Base-by-base conservation (phyloP, 1,284 basidiomycete genomes). In the Hypsizygus ulmarius region DNA sequence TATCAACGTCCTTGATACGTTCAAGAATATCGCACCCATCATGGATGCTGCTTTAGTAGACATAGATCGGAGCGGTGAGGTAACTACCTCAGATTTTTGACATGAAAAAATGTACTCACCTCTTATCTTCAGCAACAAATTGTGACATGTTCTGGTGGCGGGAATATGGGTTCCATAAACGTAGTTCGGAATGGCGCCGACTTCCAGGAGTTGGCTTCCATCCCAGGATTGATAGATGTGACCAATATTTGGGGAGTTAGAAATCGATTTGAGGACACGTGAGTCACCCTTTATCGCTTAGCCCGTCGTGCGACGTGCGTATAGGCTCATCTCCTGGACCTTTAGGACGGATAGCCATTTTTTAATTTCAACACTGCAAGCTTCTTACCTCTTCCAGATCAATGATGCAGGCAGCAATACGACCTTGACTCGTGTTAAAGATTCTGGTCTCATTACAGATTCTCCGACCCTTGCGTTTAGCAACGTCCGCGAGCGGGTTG, bases 71-170 rank as follows among this genome's bases (percentile, higher is more conserved):
- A 87, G 81, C 49, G 85, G 85, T 7, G 83, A 90, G 67, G 90
- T 90, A 58, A 58, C 79, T 63, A 3, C 29, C 32, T 29, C n/a
- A 28, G 10, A 11, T 37, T 38, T 21, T 12, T 30, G 7, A 35
- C n/a, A 48, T 27, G 40, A 15, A 34, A 50, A 7, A 41, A 50
- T 10, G 37, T 36, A 43, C 25, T 39, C 41, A 46, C 33, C 41
- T 18, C 25, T 11, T 29, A n/a, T 6, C 39, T 54, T 6, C 34
- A 90, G 84, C 79, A 79, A 10, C 84, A 94, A 62, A 79, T 97
- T 39, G 81, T 98, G 2, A 90, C 93, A 0, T 93, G 92, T 54
- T 96, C 93, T 2, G 96, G 96, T 1, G 87, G 85, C 0, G 78
- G 79, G 14, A 92, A 84, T 52, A 81, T 83, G 0, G 94, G 95